A percentile compares a stretch with the other conserved stretches of the same genome.
Conservation (phyloP, 768 basidiomycete species). For the Agrocybe chaxingu region DNA sequence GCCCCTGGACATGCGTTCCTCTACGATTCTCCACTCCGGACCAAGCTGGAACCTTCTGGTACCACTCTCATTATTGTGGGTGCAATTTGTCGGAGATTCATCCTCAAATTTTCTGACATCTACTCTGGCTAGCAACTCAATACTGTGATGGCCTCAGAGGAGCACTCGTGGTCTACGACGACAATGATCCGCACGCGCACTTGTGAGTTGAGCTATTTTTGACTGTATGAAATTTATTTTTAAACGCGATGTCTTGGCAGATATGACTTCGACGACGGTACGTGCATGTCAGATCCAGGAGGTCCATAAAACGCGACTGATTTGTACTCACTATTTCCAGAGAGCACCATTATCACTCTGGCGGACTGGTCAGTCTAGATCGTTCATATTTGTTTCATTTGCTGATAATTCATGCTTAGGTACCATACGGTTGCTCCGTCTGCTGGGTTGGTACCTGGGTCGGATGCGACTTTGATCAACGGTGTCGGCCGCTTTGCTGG, state of each 20-base stretch:
- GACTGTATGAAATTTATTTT: neutral
- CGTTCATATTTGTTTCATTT: neutral
- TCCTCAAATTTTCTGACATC: slow-evolving; percentile 14
- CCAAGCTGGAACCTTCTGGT: slow-evolving; percentile 45
- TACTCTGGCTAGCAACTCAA: slow-evolving; percentile 30
- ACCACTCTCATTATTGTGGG: slow-evolving; percentile 25
- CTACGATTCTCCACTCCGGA: slow-evolving; percentile 30
- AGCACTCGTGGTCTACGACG: slow-evolving; percentile 42
- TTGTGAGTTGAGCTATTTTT: neutral
- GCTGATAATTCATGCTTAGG: slow-evolving; percentile 6
- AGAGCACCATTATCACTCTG: slow-evolving; percentile 42
- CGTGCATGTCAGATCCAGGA: neutral
- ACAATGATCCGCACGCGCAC: slow-evolving; percentile 28
- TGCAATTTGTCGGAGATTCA: neutral
- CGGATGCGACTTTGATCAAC: slow-evolving; percentile 38
- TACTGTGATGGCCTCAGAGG: slow-evolving; percentile 57
- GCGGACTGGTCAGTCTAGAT: slow-evolving; percentile 36
- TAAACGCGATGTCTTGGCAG: neutral
- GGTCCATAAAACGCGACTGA: neutral
- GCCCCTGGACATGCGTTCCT: slow-evolving; percentile 32
- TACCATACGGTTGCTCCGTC: slow-evolving; percentile 19
- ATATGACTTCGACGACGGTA: slow-evolving; percentile 27
- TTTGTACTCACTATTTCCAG: slow-evolving; percentile 11
- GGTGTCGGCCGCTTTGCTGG: slow-evolving; percentile 35
- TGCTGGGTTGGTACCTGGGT: slow-evolving; percentile 18